Evolutionary conservation across 1,284 basidiomycete species (phyloP), one percentile per base, ranked within the genome.

Genomic region (Wallemia ichthyophaga): DNA sequence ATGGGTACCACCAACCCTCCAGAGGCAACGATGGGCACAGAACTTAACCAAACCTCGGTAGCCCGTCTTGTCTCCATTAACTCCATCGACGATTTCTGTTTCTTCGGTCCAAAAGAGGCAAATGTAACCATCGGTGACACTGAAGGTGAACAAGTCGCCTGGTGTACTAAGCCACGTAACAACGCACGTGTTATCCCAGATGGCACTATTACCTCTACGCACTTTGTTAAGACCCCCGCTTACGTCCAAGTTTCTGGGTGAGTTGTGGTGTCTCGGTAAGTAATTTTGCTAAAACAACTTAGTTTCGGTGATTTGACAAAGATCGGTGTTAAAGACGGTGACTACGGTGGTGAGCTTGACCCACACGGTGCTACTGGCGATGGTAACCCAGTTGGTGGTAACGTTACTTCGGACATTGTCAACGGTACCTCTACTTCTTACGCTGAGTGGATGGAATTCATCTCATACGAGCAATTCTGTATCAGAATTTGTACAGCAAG

Each of bases 121-220:
- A 72, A 68, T 15, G 59, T 65, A 27, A 70, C 72, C n/a, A 77
- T 85, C 60, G 80, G 74, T 25, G 73, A 81, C 63, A 74, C 76
- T 2, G 83, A 85, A 68, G 76, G 73, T 33, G 72, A 78, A 66
- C 79, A 76, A 63, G 78, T 85, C 21, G 78, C 80, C 0, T 85
- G 77, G 76, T 85, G 82, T 72, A 81, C 80, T 33, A 79, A 65
- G 60, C 58, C 59, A 17, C 64, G 66, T 11, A 64, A 67, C 59
- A 64, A 65, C 24, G 78, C 80, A 2, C 78, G 81, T 55, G 68
- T 84, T 61, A 84, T 88, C 63, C 85, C 84, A 23, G 74, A 79
- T 61, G 83, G 81, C 23, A 71, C 82, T 19, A 77, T 87, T 66
- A 73, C 71, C 21, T 78, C 79, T 59, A 83, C 79, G n/a, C 82